A percentile compares a stretch with the other conserved stretches of the same genome.
Conservation (phyloP, 1,284 basidiomycete species). For the Trametes hirsuta region DNA sequence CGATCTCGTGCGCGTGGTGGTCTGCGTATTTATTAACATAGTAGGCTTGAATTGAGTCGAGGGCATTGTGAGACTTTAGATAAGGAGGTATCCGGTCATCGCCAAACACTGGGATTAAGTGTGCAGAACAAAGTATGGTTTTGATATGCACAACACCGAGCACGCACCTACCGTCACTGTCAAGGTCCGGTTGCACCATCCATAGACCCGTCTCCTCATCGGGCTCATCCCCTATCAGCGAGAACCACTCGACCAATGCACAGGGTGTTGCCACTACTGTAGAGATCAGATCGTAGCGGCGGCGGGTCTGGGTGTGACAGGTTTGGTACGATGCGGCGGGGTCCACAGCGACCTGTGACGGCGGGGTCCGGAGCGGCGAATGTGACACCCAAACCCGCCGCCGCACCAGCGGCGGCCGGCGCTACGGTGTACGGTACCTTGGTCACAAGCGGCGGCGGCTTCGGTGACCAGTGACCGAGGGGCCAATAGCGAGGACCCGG, state of each 20-base stretch:
- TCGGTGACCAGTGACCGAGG: too few species aligned
- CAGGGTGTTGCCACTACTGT: conserved; percentile 2
- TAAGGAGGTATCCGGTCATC: neutral
- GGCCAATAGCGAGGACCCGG: too few species aligned
- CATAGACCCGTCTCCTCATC: conserved; percentile 26
- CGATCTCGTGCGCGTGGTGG: conserved; percentile 21
- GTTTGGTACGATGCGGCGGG: too few species aligned
- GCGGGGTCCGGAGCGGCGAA: too few species aligned
- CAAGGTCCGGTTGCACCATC: conserved; percentile 23
- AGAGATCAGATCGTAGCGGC: too few species aligned
- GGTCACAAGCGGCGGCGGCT: too few species aligned
- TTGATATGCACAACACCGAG: conserved; percentile 15
- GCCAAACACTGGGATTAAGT: conserved; percentile 17
- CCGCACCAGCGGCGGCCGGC: too few species aligned
- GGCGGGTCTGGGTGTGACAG: too few species aligned
- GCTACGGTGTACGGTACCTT: too few species aligned
- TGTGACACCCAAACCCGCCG: too few species aligned
- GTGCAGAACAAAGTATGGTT: conserved; percentile 15
- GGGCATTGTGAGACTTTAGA: neutral
- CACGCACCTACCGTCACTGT: neutral
- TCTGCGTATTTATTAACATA: conserved; percentile 21
- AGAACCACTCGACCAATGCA: conserved; percentile 28
- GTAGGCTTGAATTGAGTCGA: conserved; percentile 8
- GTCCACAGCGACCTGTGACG: too few species aligned
- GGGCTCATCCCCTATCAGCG: conserved; percentile 5